A percentile compares a stretch with the other conserved stretches of the same genome.
These are phyloP conservation scores for Bryoerythrophyllum caledonicum DNA, from an alignment of 225 moss, liverwort and hornwort species.

Conservation along the genomic window DNA sequence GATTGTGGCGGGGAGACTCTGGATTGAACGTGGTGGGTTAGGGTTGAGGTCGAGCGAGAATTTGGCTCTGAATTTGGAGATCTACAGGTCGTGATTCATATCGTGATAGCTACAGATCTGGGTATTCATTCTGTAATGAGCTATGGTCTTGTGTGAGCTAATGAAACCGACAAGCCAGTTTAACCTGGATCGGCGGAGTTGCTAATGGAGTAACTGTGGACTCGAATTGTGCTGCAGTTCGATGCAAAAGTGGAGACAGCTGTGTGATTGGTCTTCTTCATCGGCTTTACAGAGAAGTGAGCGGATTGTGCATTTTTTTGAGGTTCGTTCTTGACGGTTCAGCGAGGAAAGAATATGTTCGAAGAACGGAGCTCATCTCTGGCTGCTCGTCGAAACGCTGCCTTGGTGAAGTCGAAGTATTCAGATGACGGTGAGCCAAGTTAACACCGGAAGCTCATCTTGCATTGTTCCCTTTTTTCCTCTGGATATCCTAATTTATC, in stretches of 20 bases:
- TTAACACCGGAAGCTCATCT: too few species aligned
- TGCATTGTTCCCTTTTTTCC: too few species aligned
- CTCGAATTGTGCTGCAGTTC: background rate
- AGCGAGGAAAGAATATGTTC: slow-evolving; percentile 36
- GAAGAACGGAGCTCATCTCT: slow-evolving; percentile 45
- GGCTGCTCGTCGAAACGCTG: slow-evolving; percentile 46
- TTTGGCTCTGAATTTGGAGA: too few species aligned
- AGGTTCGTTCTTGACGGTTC: background rate
- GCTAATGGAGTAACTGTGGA: background rate
- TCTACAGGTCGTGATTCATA: too few species aligned
- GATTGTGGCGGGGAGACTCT: background rate
- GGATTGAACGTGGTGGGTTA: slow-evolving; percentile 13
- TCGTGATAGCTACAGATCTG: too few species aligned
- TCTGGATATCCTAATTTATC: too few species aligned
- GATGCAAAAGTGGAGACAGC: slow-evolving; percentile 20
- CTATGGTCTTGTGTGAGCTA: background rate
- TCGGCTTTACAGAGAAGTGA: slow-evolving; percentile 9
- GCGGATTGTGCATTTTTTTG: background rate
- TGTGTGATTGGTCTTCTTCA: slow-evolving; percentile 10
- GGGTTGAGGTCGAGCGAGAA: slow-evolving; percentile 7
- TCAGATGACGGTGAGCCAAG: slow-evolving; percentile 59
- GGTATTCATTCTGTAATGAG: too few species aligned
- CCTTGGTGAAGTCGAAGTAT: slow-evolving; percentile 48
- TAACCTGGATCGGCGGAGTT: background rate
- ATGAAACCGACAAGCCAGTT: background rate